phyloP scores from a whole-genome alignment of 768 basidiomycete genomes.

The Inosperma sp. region DNA sequence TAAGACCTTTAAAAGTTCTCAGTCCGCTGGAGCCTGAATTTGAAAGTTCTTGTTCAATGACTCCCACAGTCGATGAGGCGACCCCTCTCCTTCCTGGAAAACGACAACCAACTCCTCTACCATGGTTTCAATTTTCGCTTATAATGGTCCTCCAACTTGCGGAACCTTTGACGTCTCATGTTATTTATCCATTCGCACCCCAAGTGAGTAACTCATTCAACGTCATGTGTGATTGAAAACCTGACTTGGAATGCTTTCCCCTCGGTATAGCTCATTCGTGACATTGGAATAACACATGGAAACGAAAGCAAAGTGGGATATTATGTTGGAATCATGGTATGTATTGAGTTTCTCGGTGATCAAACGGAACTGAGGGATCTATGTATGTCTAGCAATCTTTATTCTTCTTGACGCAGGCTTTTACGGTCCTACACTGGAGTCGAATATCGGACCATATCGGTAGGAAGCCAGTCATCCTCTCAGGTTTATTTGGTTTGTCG shows the following conservation, averaged over 20 bases:
- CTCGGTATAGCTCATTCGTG: constrained; percentile 54
- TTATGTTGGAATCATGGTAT: constrained; percentile 68
- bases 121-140: constrained; percentile 62
- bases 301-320: constrained; percentile 67
- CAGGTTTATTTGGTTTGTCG: constrained; percentile 57
- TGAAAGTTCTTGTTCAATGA: no score
- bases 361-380: neutral
- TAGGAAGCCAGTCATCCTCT: constrained; percentile 67
- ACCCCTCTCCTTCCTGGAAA: constrained; percentile 20
- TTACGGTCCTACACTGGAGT: constrained; percentile 71
- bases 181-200: constrained; percentile 71
- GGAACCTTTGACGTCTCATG: constrained; percentile 68
- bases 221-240: no score
- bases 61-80: no score
- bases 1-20: no score
- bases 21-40: no score
- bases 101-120: constrained; percentile 48
- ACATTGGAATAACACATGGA: constrained; percentile 63
- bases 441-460: constrained; percentile 65
- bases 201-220: no score
- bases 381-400: constrained; percentile 55
- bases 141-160: constrained; percentile 67
- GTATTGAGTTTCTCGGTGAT: neutral
- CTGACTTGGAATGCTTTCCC: constrained; percentile 1
- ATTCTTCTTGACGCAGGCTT: constrained; percentile 68